These are phyloP conservation scores for Rosa rugosa DNA, from an alignment of 306 rosid species.

Conservation along the genomic window DNA sequence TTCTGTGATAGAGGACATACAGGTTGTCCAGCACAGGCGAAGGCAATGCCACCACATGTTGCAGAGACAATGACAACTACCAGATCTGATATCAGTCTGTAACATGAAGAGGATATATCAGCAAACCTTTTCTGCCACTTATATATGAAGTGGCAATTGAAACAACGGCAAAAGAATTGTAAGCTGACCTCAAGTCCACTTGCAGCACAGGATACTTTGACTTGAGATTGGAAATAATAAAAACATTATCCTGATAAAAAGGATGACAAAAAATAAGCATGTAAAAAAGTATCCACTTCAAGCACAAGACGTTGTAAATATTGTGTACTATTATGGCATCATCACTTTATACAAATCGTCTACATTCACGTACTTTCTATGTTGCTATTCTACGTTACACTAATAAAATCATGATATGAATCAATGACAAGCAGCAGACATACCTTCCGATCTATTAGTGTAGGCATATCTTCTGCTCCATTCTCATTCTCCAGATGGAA, in stretches of 20 bases:
- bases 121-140: conserved; percentile 34
- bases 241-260: conserved; percentile 77
- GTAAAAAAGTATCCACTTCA: conserved; percentile 12
- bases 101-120: conserved; percentile 28
- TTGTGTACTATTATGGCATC: neutral
- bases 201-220: conserved; percentile 95
- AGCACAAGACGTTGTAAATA: neutral
- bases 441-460: conserved; percentile 89
- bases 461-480: conserved; percentile 86
- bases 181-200: conserved; percentile 70
- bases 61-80: conserved; percentile 98
- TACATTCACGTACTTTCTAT: neutral
- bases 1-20: conserved; percentile 48
- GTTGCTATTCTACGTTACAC: neutral
- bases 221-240: conserved; percentile 83
- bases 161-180: neutral
- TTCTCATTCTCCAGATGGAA: conserved; percentile 87
- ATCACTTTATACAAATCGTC: neutral
- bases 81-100: conserved; percentile 90
- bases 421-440: conserved; percentile 24
- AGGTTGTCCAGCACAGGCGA: conserved; percentile 99
- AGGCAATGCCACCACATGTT: conserved; percentile 96
- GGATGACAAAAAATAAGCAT: neutral
- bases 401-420: neutral
- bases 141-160: conserved; percentile 15